Evolutionary conservation across 1,284 basidiomycete genomes (phyloP).

Genomic region (Salmacisia buchloeana): DNA sequence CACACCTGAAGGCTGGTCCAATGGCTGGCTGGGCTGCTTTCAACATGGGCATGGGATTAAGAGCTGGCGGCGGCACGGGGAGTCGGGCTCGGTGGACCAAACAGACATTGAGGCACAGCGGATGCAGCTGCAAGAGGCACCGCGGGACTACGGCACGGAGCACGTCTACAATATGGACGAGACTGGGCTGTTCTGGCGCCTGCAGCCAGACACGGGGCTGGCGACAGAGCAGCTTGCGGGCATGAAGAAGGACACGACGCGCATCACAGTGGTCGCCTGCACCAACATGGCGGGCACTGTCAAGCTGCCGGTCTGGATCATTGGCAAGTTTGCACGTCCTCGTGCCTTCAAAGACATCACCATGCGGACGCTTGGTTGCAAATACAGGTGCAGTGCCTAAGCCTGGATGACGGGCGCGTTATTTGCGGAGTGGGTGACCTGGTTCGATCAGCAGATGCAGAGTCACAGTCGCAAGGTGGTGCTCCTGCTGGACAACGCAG

Average conservation of each 20-base stretch:
- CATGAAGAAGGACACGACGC: conserved; percentile 18
- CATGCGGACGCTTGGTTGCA: not conserved
- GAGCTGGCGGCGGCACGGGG: not conserved
- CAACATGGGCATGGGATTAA: not conserved
- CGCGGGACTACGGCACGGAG: not conserved
- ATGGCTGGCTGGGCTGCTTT: not conserved
- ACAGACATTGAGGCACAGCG: not conserved
- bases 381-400: not conserved
- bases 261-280: not conserved
- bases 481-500: not conserved
- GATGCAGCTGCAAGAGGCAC: not conserved
- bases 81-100: not conserved
- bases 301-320: not conserved
- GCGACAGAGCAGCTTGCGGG: conserved; percentile 10
- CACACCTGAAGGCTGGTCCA: not conserved
- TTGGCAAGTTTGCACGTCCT: not conserved
- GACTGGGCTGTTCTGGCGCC: not conserved
- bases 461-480: not conserved
- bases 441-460: not conserved
- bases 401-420: conserved; percentile 3
- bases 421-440: not conserved
- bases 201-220: not conserved
- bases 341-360: not conserved
- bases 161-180: not conserved
- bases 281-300: not conserved